Percentiles rank a stretch among this genome's conserved stretches.
Evolutionary conservation across 768 basidiomycete species (phyloP).

Genomic region (Rhodocollybia butyracea): DNA sequence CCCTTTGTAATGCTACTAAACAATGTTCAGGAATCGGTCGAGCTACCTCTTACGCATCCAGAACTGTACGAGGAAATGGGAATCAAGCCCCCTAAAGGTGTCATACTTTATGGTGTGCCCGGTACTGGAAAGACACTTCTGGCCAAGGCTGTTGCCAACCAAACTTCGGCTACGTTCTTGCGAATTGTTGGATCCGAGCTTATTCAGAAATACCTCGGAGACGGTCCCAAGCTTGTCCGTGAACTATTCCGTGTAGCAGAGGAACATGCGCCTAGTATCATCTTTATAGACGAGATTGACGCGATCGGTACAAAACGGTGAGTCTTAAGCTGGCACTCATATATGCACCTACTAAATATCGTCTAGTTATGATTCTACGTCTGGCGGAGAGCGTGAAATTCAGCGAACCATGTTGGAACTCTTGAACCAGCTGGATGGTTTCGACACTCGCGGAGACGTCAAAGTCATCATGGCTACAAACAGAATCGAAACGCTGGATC

Average conservation of each 20-base stretch:
- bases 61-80: conserved; percentile 99
- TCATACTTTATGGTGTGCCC: conserved; percentile 97
- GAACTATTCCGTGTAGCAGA: conserved; percentile 97
- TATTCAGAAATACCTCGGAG: conserved; percentile 99
- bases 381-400: conserved; percentile 98
- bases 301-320: conserved; percentile 97
- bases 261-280: conserved; percentile 97
- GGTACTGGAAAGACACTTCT: conserved; percentile 98
- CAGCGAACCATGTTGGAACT: conserved; percentile 99
- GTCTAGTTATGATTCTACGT: conserved; percentile 92
- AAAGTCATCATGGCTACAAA: conserved; percentile 99
- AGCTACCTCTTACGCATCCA: conserved; percentile 94
- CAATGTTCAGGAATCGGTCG: conserved; percentile 84
- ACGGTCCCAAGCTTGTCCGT: conserved; percentile 96
- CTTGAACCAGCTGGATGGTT: conserved; percentile 98
- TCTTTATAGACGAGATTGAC: conserved; percentile 99
- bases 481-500: conserved; percentile 94
- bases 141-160: conserved; percentile 96
- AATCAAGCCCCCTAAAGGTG: conserved; percentile 98
- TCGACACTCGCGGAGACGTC: conserved; percentile 98
- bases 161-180: conserved; percentile 96
- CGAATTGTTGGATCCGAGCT: conserved; percentile 97
- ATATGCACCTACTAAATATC: not conserved
- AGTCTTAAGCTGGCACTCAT: conserved; percentile 17
- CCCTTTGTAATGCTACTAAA: not conserved